phyloP scores from a whole-genome alignment of 2,329 filamentous ascomycete species.

The Paraphoma chrysanthemicola region DNA sequence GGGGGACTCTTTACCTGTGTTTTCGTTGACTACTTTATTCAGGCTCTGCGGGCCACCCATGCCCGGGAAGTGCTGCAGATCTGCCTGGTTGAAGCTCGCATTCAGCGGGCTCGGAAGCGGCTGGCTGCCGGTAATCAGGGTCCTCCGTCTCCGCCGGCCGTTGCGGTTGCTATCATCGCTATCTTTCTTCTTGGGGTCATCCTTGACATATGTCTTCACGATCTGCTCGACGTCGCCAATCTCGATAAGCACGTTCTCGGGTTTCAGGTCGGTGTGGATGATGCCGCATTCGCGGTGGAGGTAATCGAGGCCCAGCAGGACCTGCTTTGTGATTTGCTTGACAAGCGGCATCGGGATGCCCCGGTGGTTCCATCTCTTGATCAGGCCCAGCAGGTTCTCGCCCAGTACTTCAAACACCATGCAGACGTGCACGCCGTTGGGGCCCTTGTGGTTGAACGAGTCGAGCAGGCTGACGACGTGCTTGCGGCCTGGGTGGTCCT shows the following conservation, averaged over 20 bases:
- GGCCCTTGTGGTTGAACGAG: conserved; percentile 96
- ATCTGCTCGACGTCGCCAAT: conserved; percentile 99
- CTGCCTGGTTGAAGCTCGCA: conserved; percentile 82
- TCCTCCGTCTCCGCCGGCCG: conserved; percentile 85
- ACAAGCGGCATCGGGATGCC: conserved; percentile 96
- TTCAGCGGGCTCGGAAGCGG: conserved; percentile 94
- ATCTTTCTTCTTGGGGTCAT: conserved; percentile 67
- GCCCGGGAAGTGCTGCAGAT: conserved; percentile 66
- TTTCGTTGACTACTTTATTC: conserved; percentile 81
- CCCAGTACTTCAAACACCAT: conserved; percentile 99
- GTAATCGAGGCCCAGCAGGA: conserved; percentile 92
- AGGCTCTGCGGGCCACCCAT: conserved; percentile 70
- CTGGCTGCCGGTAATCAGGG: conserved; percentile 95
- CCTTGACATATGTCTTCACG: conserved; percentile 93
- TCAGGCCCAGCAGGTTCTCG: conserved; percentile 91
- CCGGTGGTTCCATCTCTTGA: conserved; percentile 98
- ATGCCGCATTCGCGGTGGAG: conserved; percentile 98
- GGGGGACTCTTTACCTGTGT: conserved; percentile 63
- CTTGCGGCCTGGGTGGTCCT: conserved; percentile 88
- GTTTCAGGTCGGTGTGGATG: conserved; percentile 97
- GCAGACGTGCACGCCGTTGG: conserved; percentile 95
- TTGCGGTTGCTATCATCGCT: conserved; percentile 93
- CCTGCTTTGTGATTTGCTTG: conserved; percentile 99
- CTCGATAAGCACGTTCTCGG: conserved; percentile 97
- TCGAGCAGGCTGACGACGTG: conserved; percentile 96